Evolutionary conservation across 768 basidiomycete species (phyloP), one percentile per base, ranked within the genome.

Genomic region (Hydnomerulius pinastri): DNA sequence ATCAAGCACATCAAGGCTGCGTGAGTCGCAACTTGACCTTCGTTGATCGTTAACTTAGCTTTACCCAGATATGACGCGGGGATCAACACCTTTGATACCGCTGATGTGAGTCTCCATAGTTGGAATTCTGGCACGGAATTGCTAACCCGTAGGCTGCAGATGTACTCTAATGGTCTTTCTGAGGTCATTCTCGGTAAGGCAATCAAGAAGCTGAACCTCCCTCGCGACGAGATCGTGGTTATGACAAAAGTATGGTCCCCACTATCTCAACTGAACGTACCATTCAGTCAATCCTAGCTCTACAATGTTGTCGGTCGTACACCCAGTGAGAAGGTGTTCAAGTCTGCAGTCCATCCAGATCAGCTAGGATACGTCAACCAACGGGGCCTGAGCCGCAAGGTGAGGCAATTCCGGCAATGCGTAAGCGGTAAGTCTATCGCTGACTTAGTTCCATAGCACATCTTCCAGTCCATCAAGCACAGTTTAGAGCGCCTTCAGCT

Each of bases 221-320:
- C 85, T 9, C 77, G 87, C 4, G 82, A 83, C 15, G 79, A 82
- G 55, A 79, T 88, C 37, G 86, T 90, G 13, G 76, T 89, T 23
- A 74, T 89, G 71, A 87, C 87, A 49, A 88, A 90, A 70, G 79
- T 79, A 24, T 32, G 36, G 38, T 13, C n/a, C 7, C 15, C 8
- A 15, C 12, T 7, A 10, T 15, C 21, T 11, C 12, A 6, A 6
- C 21, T 8, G 7, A 6, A 12, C 24, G 1, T 40, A 23, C 12
- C 15, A 11, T 13, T 23, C 10, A 13, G 33, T 40, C 21, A 13
- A 40, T 11, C 15, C 8, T 42, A 71, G 69, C 52, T 66, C 9
- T 77, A 74, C 55, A 80, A 79, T 66, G 61, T 68, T 13, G 43
- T 54, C 24, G 45, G 35, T 2, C 43, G 50, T 10, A 33, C 48